Evolutionary conservation across 2,329 filamentous ascomycete species (phyloP), one percentile per base, ranked within the genome.

Genomic region (Aphanocladium album): DNA sequence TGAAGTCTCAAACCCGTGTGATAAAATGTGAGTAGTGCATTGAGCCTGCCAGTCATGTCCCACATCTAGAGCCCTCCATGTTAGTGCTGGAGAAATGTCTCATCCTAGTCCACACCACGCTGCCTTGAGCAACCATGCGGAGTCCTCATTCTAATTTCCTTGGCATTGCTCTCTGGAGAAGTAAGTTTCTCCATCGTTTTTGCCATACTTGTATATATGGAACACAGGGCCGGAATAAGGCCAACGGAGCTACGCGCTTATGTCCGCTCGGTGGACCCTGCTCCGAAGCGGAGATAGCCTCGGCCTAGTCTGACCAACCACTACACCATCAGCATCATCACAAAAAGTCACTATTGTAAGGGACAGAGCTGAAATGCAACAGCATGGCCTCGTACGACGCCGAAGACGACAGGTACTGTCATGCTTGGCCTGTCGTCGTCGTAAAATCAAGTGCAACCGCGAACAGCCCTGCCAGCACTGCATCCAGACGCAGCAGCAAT

Each of bases 381-480:
- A 25, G 45, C 57, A 46, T 16, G 52, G 27, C 47, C 23, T 45
- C 33, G 57, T 60, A 12, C 47, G 57, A 16, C 47, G 57, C 19
- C 39, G 57, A 5, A 35, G 49, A 5, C 57, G 57, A 9, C 49
- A 50, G 19, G 50, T 60, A 16, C 30, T 60, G 14, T 78, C 77
- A 0, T 79, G 77, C 61, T 63, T 75, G 17, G 71, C 75, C 62
- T 80, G 78, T 65, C 71, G 77, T 19, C 73, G 74, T 19, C 73
- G 77, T 41, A 80, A 80, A 65, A 73, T 79, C 67, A 78, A 77
- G 57, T 80, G 77, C 62, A 74, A 79, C 62, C 69, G 76, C 1
- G 72, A 68, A n/a, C 66, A 71, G 19, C 77, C 77, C 4, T 80
- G 77, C 62, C 60, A 64, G 16, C 73, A 73, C 62, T 79, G 75